Percentiles rank a stretch among this genome's conserved stretches.
phyloP scores from a whole-genome alignment of 345 rosid genomes.

The Linum trigynum region DNA sequence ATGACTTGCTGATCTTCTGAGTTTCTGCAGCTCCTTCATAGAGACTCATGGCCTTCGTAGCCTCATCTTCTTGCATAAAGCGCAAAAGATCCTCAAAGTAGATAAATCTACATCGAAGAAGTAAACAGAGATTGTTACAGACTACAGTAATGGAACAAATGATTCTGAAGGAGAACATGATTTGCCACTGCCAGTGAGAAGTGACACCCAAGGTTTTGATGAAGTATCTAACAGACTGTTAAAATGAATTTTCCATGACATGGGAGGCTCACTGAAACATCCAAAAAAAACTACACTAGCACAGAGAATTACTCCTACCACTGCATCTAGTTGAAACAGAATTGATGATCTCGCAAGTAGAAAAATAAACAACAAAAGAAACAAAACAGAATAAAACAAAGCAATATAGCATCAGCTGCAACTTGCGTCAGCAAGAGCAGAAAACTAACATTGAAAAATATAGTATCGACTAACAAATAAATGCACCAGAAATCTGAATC shows the following conservation, averaged over 20 bases:
- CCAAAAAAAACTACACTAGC: too few relatives aligned
- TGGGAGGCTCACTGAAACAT: too few relatives aligned
- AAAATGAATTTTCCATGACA: too few relatives aligned
- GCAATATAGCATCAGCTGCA: neutral
- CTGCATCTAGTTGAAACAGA: too few relatives aligned
- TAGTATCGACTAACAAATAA: too few relatives aligned
- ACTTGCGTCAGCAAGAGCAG: neutral
- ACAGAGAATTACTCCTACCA: too few relatives aligned
- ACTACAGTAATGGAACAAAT: neutral
- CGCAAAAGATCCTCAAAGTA: conserved; percentile 21
- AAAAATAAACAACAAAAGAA: too few relatives aligned
- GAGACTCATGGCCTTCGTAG: conserved; percentile 17
- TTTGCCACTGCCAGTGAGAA: neutral
- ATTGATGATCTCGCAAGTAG: neutral
- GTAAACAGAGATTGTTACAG: neutral
- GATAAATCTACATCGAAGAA: conserved; percentile 13
- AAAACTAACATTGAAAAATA: too few relatives aligned
- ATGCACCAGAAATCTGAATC: neutral
- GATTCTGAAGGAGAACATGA: neutral
- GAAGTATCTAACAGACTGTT: too few relatives aligned
- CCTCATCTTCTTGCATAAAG: conserved; percentile 28
- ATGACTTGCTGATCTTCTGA: conserved; percentile 24
- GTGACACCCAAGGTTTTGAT: neutral
- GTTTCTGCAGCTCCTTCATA: conserved; percentile 26
- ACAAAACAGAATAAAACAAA: neutral